Percentiles rank a stretch among this genome's conserved stretches.
Evolutionary conservation across 2,329 filamentous ascomycete genomes (phyloP).

Genomic region (Ceratocystis diversiconidia): DNA sequence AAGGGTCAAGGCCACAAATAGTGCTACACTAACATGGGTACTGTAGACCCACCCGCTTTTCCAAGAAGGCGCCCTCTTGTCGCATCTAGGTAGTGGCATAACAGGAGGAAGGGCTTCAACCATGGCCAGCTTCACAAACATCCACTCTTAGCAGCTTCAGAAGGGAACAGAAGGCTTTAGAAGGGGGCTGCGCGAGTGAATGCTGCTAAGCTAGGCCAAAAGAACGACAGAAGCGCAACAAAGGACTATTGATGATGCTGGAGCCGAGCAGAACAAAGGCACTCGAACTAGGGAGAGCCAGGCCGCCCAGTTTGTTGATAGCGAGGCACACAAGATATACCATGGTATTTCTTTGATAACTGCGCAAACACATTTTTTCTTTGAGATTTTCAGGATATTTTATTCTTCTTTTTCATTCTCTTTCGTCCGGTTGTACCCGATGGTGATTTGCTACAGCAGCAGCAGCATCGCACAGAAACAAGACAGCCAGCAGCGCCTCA

Average conservation of each 20-base stretch:
- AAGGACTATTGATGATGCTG: no score
- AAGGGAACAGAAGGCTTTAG: neutral
- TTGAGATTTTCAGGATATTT: neutral
- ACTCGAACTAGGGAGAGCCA: no score
- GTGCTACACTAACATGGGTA: no score
- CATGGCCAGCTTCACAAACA: conserved; percentile 1
- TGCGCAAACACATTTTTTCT: no score
- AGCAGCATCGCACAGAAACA: neutral
- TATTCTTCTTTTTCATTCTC: neutral
- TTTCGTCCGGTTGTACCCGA: neutral
- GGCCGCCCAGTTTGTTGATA: neutral
- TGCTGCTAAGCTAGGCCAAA: no score
- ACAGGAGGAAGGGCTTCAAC: conserved; percentile 10
- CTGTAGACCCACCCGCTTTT: neutral
- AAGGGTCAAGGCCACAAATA: neutral
- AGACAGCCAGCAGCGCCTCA: no score
- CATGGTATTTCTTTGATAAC: no score
- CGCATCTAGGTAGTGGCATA: conserved; percentile 11
- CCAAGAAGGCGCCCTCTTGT: neutral
- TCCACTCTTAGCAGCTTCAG: conserved; percentile 2
- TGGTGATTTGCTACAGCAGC: neutral
- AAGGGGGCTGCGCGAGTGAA: no score
- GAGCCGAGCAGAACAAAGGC: no score
- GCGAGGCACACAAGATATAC: neutral
- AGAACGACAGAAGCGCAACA: no score